Percentiles rank a stretch among this genome's conserved stretches.
These are phyloP conservation scores for Aspergillus cavernicola DNA, from an alignment of 495 filamentous ascomycete genomes.

Conservation along the genomic window DNA sequence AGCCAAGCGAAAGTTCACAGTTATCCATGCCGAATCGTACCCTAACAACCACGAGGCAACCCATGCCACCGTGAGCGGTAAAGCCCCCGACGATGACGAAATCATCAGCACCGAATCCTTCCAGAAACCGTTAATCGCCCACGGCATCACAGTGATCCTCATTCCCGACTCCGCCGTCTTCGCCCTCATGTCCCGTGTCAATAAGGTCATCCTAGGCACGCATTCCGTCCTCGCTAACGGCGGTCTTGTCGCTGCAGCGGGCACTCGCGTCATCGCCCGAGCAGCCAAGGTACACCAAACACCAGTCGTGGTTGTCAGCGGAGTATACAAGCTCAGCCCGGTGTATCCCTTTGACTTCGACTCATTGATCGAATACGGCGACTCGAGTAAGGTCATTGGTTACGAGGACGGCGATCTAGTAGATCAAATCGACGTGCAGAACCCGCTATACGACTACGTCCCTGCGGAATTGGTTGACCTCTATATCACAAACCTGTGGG, in stretches of 20 bases:
- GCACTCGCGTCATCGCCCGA: constrained; percentile 71
- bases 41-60: constrained; percentile 63
- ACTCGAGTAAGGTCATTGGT: constrained; percentile 65
- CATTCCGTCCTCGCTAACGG: constrained; percentile 85
- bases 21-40: constrained; percentile 71
- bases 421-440: constrained; percentile 71
- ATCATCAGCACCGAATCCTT: constrained; percentile 54
- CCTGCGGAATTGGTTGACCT: constrained; percentile 77
- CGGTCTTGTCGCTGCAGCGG: constrained; percentile 74
- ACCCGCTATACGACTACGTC: constrained; percentile 79
- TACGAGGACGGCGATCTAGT: constrained; percentile 74
- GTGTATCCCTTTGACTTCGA: constrained; percentile 78
- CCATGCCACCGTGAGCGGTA: constrained; percentile 56
- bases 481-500: constrained; percentile 91
- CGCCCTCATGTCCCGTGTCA: constrained; percentile 87
- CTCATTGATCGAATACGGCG: constrained; percentile 74
- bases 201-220: constrained; percentile 87
- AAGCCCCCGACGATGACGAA: constrained; percentile 39
- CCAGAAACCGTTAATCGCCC: constrained; percentile 68
- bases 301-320: constrained; percentile 78
- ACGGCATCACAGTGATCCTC: constrained; percentile 75
- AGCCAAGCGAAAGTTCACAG: constrained; percentile 79
- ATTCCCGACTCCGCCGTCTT: constrained; percentile 82
- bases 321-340: constrained; percentile 87
- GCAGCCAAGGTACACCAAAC: constrained; percentile 76